phyloP scores from a whole-genome alignment of 352 stramenopile species.

The Globisporangium spinosum region DNA sequence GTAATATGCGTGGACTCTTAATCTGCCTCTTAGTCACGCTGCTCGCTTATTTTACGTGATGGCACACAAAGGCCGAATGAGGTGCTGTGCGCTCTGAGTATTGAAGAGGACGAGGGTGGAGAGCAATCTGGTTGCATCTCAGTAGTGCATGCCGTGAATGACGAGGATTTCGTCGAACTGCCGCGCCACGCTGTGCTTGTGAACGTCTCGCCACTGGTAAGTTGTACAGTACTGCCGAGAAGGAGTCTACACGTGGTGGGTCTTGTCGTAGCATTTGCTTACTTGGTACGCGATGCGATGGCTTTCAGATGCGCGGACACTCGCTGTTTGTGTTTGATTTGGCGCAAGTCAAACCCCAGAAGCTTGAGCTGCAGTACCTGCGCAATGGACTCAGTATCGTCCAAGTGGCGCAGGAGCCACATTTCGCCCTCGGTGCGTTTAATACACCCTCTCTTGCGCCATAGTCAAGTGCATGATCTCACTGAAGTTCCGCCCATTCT shows the following conservation, averaged over 20 bases:
- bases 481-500: background rate
- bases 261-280: background rate
- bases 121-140: background rate
- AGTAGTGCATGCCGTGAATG: background rate
- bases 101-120: conserved; percentile 13
- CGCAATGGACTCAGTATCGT: conserved; percentile 25
- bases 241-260: background rate
- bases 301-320: conserved; percentile 49
- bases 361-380: conserved; percentile 32
- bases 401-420: conserved; percentile 18
- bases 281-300: background rate
- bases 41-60: background rate
- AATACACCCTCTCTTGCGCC: background rate
- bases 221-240: background rate
- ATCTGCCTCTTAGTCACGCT: background rate
- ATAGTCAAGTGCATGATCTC: background rate
- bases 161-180: background rate
- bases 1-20: conserved; percentile 19
- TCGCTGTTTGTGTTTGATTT: conserved; percentile 55
- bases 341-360: conserved; percentile 30
- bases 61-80: conserved; percentile 30
- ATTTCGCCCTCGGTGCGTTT: conserved; percentile 48
- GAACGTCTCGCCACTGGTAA: conserved; percentile 67
- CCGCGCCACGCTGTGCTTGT: conserved; percentile 37
- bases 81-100: conserved; percentile 40